These are phyloP conservation scores for Cladosporium halotolerans DNA, from an alignment of 2,329 filamentous ascomycete species.

Conservation along the genomic window DNA sequence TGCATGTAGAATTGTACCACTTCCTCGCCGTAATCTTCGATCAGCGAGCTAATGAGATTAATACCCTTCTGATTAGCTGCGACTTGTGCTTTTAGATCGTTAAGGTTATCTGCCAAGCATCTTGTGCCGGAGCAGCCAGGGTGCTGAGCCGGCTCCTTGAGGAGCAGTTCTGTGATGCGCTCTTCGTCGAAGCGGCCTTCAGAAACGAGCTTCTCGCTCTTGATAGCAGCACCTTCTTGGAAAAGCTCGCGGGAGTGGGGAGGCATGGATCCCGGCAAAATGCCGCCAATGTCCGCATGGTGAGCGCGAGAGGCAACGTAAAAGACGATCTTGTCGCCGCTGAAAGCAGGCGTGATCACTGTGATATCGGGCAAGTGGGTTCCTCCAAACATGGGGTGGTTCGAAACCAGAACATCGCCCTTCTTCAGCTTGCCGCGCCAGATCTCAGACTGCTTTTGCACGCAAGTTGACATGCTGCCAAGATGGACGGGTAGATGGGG, in stretches of 20 bases:
- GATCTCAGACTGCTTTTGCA: conserved; percentile 69
- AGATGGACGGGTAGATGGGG: conserved; percentile 77
- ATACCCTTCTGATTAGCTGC: conserved; percentile 84
- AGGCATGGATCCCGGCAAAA: conserved; percentile 77
- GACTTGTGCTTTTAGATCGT: conserved; percentile 79
- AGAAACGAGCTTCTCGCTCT: conserved; percentile 62
- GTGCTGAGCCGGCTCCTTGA: conserved; percentile 66
- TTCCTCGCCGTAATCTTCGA: conserved; percentile 69
- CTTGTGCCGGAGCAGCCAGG: conserved; percentile 72
- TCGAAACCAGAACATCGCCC: conserved; percentile 76
- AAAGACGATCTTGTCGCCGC: conserved; percentile 68
- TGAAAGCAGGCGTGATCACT: conserved; percentile 72
- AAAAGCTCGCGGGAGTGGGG: conserved; percentile 59
- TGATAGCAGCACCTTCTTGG: conserved; percentile 52
- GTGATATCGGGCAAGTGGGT: conserved; percentile 82
- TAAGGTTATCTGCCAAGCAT: conserved; percentile 75
- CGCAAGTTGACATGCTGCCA: conserved; percentile 80
- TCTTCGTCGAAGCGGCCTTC: conserved; percentile 74
- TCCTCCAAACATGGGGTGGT: conserved; percentile 77
- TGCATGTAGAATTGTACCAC: conserved; percentile 80
- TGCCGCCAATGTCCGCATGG: conserved; percentile 79
- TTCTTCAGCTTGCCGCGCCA: conserved; percentile 72
- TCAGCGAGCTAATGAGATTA: conserved; percentile 65
- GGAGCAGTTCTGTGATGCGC: conserved; percentile 61
- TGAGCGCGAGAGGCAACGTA: conserved; percentile 76